A percentile compares a stretch with the other conserved stretches of the same genome.
These are phyloP conservation scores for Flaveria sonorensis DNA, from an alignment of 129 eudicot species.

Conservation along the genomic window DNA sequence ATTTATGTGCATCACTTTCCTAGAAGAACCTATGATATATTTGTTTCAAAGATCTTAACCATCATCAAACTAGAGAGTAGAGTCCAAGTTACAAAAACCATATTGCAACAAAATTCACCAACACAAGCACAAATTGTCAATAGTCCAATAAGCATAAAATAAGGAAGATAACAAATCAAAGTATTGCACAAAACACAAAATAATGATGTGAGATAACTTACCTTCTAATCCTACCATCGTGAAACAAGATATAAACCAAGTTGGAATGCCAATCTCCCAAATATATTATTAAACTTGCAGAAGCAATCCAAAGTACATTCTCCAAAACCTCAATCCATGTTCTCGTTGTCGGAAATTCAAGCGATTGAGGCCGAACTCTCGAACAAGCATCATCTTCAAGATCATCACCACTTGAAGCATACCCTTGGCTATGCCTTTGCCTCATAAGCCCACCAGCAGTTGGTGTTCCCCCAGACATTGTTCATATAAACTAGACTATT, in stretches of 20 bases:
- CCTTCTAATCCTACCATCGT: conserved; percentile 81
- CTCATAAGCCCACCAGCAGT: conserved; percentile 71
- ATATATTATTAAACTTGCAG: conserved; percentile 63
- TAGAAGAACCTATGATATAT: not conserved
- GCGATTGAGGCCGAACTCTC: conserved; percentile 41
- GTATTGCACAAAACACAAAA: not conserved
- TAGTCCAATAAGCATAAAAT: conserved; percentile 11
- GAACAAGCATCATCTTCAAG: conserved; percentile 97
- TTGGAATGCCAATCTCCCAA: conserved; percentile 79
- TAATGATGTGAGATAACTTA: conserved; percentile 26
- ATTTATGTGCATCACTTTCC: conserved; percentile 8
- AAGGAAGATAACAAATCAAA: not conserved
- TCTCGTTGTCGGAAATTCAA: conserved; percentile 46
- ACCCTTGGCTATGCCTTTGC: conserved; percentile 86
- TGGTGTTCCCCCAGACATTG: conserved; percentile 91
- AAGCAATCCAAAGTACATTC: conserved; percentile 85
- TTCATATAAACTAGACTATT: not conserved
- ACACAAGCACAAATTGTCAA: conserved; percentile 16
- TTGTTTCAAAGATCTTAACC: not conserved
- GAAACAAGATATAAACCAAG: conserved; percentile 63
- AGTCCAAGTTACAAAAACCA: not conserved
- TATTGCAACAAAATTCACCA: conserved; percentile 6
- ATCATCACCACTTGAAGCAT: conserved; percentile 87
- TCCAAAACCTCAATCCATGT: conserved; percentile 74
- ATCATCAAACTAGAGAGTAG: not conserved